These are phyloP conservation scores for Petunia hybrid DNA, from an alignment of 305 asterid genomes.

Conservation along the genomic window DNA sequence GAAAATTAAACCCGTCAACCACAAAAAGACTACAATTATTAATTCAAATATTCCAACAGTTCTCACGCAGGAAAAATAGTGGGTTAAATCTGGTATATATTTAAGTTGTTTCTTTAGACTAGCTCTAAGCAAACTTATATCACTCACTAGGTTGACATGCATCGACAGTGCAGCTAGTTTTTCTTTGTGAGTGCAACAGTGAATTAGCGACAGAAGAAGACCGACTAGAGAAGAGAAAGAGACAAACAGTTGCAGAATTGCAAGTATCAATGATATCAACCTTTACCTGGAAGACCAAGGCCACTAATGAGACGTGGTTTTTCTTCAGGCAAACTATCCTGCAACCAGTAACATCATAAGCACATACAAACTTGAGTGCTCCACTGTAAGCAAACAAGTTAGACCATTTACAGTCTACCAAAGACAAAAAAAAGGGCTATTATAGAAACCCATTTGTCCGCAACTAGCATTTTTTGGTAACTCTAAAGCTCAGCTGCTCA, in stretches of 20 bases:
- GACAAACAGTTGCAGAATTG: not conserved
- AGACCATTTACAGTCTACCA: not conserved
- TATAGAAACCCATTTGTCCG: slow-evolving; percentile 4
- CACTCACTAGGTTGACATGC: slow-evolving; percentile 4
- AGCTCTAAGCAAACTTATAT: not conserved
- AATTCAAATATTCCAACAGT: slow-evolving; percentile 11
- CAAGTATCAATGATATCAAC: not conserved
- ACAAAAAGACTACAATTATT: slow-evolving; percentile 2
- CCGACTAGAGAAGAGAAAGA: not conserved
- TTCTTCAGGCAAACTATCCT: slow-evolving; percentile 80
- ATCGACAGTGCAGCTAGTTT: not conserved
- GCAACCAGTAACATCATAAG: slow-evolving; percentile 40
- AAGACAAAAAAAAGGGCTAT: not conserved
- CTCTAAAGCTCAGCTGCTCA: not conserved
- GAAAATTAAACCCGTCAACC: slow-evolving; percentile 29
- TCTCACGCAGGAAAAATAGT: slow-evolving; percentile 22
- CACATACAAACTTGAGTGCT: slow-evolving; percentile 24
- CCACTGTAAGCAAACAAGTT: slow-evolving; percentile 9
- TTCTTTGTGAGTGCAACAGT: not conserved
- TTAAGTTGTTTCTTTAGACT: slow-evolving; percentile 20
- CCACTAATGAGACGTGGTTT: slow-evolving; percentile 90
- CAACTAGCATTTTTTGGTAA: not conserved
- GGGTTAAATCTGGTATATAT: slow-evolving; percentile 24
- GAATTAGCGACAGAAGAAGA: not conserved
- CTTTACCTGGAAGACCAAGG: slow-evolving; percentile 88